phyloP scores from a whole-genome alignment of 1,284 basidiomycete genomes.

The Rhodotorula sp. region DNA sequence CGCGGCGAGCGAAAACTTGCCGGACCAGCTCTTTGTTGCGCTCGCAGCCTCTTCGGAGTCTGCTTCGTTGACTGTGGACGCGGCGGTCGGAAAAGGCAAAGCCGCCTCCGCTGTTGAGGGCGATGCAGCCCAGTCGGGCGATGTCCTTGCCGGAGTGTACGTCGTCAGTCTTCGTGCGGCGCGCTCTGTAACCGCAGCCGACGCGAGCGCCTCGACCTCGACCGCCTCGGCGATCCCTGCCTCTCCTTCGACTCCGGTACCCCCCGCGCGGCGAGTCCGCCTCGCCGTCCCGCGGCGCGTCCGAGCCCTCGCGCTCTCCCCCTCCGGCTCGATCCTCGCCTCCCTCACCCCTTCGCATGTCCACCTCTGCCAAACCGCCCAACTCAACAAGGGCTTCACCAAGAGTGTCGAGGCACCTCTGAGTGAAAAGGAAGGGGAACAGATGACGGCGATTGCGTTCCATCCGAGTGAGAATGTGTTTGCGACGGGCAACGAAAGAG shows the following conservation, averaged over 20 bases:
- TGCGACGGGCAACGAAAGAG: conserved; percentile 85
- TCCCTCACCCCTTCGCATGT: conserved; percentile 30
- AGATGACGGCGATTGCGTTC: conserved; percentile 80
- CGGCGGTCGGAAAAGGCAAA: background rate
- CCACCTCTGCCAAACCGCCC: conserved; percentile 27
- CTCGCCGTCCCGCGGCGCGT: conserved; percentile 52
- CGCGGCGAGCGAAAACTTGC: conserved; percentile 64
- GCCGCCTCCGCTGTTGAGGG: conserved; percentile 25
- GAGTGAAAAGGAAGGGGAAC: conserved; percentile 50
- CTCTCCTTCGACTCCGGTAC: conserved; percentile 50
- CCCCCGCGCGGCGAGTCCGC: conserved; percentile 60
- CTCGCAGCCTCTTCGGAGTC: conserved; percentile 12
- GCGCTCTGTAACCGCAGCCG: conserved; percentile 27
- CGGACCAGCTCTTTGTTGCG: conserved; percentile 63
- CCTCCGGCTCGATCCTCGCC: conserved; percentile 24
- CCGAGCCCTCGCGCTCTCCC: conserved; percentile 66
- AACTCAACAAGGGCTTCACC: conserved; percentile 33
- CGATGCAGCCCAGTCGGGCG: background rate
- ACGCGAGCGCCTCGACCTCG: conserved; percentile 34
- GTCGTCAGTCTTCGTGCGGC: conserved; percentile 25
- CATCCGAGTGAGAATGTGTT: conserved; percentile 91
- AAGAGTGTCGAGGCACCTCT: conserved; percentile 53
- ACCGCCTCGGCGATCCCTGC: conserved; percentile 42
- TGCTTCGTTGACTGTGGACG: background rate
- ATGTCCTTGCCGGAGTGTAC: conserved; percentile 41